These are phyloP conservation scores for Suillus subluteus DNA, from an alignment of 768 basidiomycete genomes.

Conservation along the genomic window DNA sequence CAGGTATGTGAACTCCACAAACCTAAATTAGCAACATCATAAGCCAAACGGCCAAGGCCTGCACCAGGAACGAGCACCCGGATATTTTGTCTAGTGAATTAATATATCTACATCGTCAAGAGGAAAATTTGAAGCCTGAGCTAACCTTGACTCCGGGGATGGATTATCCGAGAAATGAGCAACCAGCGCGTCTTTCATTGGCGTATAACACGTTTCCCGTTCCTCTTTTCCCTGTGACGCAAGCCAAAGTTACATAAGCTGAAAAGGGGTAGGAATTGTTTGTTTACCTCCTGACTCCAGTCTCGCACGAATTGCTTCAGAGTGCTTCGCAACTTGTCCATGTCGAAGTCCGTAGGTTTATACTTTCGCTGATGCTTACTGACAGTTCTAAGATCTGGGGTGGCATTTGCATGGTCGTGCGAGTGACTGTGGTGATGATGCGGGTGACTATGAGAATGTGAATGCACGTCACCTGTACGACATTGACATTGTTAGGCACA, in stretches of 20 bases:
- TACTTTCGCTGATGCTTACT: conserved; percentile 33
- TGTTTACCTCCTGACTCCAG: conserved; percentile 81
- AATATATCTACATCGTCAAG: conserved; percentile 41
- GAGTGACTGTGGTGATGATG: conserved; percentile 40
- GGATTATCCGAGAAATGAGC: conserved; percentile 51
- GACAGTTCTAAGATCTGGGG: conserved; percentile 16
- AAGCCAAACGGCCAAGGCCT: conserved; percentile 86
- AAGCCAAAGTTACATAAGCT: background rate
- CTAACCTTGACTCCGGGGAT: conserved; percentile 1
- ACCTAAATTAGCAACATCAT: conserved; percentile 86
- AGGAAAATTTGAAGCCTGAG: background rate
- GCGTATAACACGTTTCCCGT: conserved; percentile 77
- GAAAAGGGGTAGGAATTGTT: background rate
- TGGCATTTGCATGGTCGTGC: conserved; percentile 20
- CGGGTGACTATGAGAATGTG: conserved; percentile 40
- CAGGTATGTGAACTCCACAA: conserved; percentile 18
- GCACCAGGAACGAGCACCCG: conserved; percentile 89
- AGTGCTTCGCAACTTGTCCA: conserved; percentile 91
- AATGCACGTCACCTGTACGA: conserved; percentile 27
- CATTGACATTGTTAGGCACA: conserved; percentile 6
- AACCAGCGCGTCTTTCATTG: conserved; percentile 77
- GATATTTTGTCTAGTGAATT: conserved; percentile 50
- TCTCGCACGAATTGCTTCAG: conserved; percentile 93
- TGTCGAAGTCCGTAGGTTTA: conserved; percentile 70
- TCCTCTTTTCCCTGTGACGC: conserved; percentile 67